Conservation (phyloP, 768 basidiomycete species). For the Trametes cingulata region DNA sequence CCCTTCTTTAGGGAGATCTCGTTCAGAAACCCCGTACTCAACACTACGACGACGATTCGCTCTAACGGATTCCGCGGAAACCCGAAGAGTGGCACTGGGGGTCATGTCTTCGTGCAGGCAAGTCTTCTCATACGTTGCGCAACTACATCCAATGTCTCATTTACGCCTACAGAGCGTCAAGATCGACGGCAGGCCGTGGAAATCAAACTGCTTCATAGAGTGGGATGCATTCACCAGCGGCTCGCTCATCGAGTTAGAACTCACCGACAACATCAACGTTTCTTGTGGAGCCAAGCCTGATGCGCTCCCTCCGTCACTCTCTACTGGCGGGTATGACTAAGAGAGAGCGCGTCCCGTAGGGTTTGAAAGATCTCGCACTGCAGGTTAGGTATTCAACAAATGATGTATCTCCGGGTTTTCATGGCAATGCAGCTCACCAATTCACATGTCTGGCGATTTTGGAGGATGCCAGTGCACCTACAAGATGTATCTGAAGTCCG, state of each 20-base stretch:
- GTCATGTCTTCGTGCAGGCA: constrained; percentile 59
- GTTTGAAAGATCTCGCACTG: too few species aligned
- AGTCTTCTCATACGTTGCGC: too few species aligned
- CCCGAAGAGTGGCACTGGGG: constrained; percentile 50
- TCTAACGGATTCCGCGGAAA: constrained; percentile 54
- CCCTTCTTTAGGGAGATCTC: constrained; percentile 61
- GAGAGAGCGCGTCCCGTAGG: background rate
- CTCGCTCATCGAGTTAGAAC: constrained; percentile 52
- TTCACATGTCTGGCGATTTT: too few species aligned
- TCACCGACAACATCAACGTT: constrained; percentile 54
- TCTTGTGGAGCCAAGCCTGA: constrained; percentile 48
- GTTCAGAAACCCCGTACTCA: constrained; percentile 58
- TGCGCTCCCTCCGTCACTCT: constrained; percentile 61
- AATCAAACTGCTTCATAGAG: constrained; percentile 64
- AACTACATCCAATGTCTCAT: too few species aligned
- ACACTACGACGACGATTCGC: constrained; percentile 56
- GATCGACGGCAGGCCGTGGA: constrained; percentile 57
- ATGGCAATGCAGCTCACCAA: too few species aligned
- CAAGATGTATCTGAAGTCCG: constrained; percentile 47
- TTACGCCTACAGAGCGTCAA: constrained; percentile 46
- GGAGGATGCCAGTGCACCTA: background rate
- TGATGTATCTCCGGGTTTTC: too few species aligned
- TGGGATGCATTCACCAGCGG: constrained; percentile 63
- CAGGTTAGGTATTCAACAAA: too few species aligned
- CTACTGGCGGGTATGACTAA: constrained; percentile 55